These are phyloP conservation scores for Pleurotus eryngii DNA, from an alignment of 768 basidiomycete species.

Conservation along the genomic window DNA sequence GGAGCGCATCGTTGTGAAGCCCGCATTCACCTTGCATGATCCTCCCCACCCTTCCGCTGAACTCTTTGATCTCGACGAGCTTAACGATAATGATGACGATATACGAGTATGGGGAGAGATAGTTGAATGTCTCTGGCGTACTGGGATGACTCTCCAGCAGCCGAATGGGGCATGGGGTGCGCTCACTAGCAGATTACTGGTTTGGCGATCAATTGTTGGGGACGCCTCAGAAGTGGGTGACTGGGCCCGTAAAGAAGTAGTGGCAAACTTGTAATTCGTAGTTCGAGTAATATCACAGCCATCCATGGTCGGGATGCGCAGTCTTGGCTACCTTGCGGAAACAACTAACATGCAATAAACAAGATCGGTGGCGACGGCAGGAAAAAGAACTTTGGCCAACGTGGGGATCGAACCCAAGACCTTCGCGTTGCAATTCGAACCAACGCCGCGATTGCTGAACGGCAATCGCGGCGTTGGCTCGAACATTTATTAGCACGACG, in stretches of 20 bases:
- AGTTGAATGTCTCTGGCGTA: slow-evolving; percentile 57
- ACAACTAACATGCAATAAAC: background rate
- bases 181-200: slow-evolving; percentile 50
- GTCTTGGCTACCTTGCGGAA: background rate
- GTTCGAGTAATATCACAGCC: background rate
- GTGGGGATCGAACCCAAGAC: slow-evolving; percentile 81
- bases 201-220: slow-evolving; percentile 52
- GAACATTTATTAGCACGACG: slow-evolving; percentile 68
- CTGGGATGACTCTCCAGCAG: slow-evolving; percentile 37
- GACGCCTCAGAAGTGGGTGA: slow-evolving; percentile 38
- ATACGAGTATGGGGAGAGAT: slow-evolving; percentile 45
- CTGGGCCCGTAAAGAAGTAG: slow-evolving; percentile 48
- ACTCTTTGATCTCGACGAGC: slow-evolving; percentile 30
- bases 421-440: slow-evolving; percentile 50
- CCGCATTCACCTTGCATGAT: slow-evolving; percentile 2
- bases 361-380: too few relatives aligned
- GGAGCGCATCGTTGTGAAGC: background rate
- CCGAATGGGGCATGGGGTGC: slow-evolving; percentile 41
- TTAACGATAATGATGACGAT: slow-evolving; percentile 14
- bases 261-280: slow-evolving; percentile 17
- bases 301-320: too few relatives aligned
- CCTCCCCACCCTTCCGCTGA: slow-evolving; percentile 32
- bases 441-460: background rate
- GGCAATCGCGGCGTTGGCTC: too few relatives aligned
- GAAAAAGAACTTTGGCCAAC: slow-evolving; percentile 47